Evolutionary conservation across 257 asterid species (phyloP), one percentile per base, ranked within the genome.

Genomic region (Orobanche coerulescens): DNA sequence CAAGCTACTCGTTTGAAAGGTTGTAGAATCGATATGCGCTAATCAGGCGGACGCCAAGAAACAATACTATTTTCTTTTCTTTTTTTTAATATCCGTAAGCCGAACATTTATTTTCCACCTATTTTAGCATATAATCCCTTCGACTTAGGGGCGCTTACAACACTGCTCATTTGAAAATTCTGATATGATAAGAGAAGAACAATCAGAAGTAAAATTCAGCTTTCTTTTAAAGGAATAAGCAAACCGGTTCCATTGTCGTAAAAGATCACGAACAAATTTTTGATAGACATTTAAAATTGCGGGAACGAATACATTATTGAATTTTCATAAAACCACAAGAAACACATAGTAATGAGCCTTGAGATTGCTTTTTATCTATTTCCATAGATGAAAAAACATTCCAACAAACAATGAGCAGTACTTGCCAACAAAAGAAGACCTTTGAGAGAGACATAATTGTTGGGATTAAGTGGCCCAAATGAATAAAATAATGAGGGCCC

Each of bases 211-310:
- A 67, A 53, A 64, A 15, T 39, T 25, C 12, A 62, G 58, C 22
- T 25, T 1, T n/a, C 49, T 62, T 50, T 25, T 11, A 1, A 58
- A 57, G 7, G 31, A 28, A 28, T 56, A 50, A 42, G 9, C 25
- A 42, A 13, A 23, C 24, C 36, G 14, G 13, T 57, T 11, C 37
- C 19, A 12, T 40, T 43, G 39, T 8, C 9, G 44, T 3, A 16
- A 43, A 62, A 33, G 53, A 54, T 46, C 26, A 54, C 43, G 20
- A 62, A 62, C 14, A 70, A 23, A 64, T 16, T 19, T 25, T 33
- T 5, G 30, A 56, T 39, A 1, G 18, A 47, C 11, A 34, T 25
- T 46, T 43, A 24, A n/a, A n/a, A n/a, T n/a, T n/a, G n/a, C n/a
- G n/a, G n/a, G n/a, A n/a, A n/a, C n/a, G n/a, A n/a, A n/a, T n/a